Evolutionary conservation across 352 stramenopile genomes (phyloP).

Genomic region (Globisporangium solare): DNA sequence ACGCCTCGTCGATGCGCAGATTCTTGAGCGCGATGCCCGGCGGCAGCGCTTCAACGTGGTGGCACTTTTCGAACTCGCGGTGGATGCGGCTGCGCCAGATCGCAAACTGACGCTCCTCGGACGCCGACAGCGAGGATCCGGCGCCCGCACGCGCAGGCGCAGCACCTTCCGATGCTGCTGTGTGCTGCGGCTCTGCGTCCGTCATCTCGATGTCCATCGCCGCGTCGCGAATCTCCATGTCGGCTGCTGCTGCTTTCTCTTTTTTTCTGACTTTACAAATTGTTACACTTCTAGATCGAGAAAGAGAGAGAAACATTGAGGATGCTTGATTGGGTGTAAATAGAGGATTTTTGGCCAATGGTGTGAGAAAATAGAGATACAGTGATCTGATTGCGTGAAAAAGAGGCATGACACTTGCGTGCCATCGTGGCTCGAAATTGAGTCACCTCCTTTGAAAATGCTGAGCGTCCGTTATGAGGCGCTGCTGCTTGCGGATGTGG

Average conservation of each 20-base stretch:
- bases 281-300: too few relatives aligned
- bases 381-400: neutral
- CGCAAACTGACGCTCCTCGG: conserved; percentile 40
- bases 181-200: conserved; percentile 5
- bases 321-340: too few relatives aligned
- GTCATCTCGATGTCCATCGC: conserved; percentile 14
- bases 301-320: too few relatives aligned
- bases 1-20: conserved; percentile 38
- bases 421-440: too few relatives aligned
- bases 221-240: neutral
- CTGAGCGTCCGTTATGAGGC: too few relatives aligned
- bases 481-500: too few relatives aligned
- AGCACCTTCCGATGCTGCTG: neutral
- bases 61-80: conserved; percentile 73
- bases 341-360: too few relatives aligned
- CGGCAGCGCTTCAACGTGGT: conserved; percentile 19
- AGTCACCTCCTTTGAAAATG: too few relatives aligned
- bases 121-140: neutral
- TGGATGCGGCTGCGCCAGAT: conserved; percentile 75
- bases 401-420: neutral
- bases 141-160: too few relatives aligned
- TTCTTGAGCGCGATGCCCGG: conserved; percentile 42
- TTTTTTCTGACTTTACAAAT: neutral
- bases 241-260: conserved; percentile 1
- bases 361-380: too few relatives aligned